Conservation (phyloP, 192 early-diverging fungal genomes). For the Backusella liffmaniae region DNA sequence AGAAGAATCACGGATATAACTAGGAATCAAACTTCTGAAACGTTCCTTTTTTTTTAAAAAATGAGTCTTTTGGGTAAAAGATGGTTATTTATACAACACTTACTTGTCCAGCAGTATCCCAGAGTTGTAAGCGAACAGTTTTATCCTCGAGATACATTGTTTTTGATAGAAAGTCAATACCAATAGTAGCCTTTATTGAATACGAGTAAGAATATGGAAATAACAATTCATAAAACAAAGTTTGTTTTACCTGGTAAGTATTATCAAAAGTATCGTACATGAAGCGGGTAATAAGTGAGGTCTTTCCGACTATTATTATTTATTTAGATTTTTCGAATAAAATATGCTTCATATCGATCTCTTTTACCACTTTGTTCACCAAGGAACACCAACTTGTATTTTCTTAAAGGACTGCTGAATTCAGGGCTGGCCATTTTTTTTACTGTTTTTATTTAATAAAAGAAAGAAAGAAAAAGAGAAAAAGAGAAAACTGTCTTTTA, state of each 20-base stretch:
- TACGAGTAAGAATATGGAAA: neutral
- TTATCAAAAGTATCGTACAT: slow-evolving; percentile 99
- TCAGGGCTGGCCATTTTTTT: slow-evolving; percentile 24
- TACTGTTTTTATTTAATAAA: neutral
- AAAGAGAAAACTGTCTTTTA: slow-evolving; percentile 1
- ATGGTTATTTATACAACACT: neutral
- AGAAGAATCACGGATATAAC: slow-evolving; percentile 97
- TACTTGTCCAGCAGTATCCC: slow-evolving; percentile 98
- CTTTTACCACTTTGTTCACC: slow-evolving; percentile 96
- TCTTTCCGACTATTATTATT: slow-evolving; percentile 84
- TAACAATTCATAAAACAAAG: too few species aligned
- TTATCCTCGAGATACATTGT: slow-evolving; percentile 99
- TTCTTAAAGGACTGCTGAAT: slow-evolving; percentile 66
- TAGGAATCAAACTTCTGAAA: slow-evolving; percentile 95
- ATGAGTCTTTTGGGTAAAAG: neutral
- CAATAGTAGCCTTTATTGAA: slow-evolving; percentile 87
- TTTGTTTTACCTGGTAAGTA: slow-evolving; percentile 73
- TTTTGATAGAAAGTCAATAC: slow-evolving; percentile 99
- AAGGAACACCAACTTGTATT: slow-evolving; percentile 99
- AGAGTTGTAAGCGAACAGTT: slow-evolving; percentile 95
- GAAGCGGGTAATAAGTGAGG: slow-evolving; percentile 97
- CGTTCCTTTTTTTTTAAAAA: slow-evolving; percentile 67
- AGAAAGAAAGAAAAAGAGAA: neutral
- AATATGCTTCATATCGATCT: neutral
- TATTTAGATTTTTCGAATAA: neutral